phyloP scores from a whole-genome alignment of 1,284 basidiomycete genomes.

The Irpex lacteus region DNA sequence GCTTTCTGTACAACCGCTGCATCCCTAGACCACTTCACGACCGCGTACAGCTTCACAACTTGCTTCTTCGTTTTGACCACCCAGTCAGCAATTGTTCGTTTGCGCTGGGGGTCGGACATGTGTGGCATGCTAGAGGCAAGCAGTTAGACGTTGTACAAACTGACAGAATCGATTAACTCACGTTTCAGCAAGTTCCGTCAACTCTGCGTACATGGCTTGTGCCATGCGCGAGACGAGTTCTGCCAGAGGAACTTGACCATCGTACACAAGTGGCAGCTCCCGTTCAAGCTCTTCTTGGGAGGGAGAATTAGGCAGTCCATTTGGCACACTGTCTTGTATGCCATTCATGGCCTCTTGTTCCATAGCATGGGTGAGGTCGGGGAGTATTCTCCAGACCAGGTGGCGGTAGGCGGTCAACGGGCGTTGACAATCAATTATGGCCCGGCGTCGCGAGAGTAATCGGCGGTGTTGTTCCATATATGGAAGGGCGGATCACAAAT shows the following conservation, averaged over 20 bases:
- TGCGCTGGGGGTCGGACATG: slow-evolving; percentile 79
- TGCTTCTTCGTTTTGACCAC: slow-evolving; percentile 87
- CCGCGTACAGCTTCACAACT: slow-evolving; percentile 84
- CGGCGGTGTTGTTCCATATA: background rate
- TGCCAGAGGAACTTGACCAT: slow-evolving; percentile 73
- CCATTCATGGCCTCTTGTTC: background rate
- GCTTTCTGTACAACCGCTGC: slow-evolving; percentile 79
- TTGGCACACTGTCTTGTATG: slow-evolving; percentile 10
- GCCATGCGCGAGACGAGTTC: slow-evolving; percentile 75
- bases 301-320: slow-evolving; percentile 37
- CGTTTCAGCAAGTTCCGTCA: slow-evolving; percentile 86
- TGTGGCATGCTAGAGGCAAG: slow-evolving; percentile 65
- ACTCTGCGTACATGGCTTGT: slow-evolving; percentile 80
- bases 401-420: background rate
- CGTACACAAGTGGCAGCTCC: slow-evolving; percentile 73
- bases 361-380: background rate
- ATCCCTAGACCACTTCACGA: slow-evolving; percentile 81
- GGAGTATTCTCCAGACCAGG: background rate
- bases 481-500: background rate
- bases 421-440: background rate
- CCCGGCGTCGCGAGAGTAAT: background rate
- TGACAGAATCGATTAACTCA: slow-evolving; percentile 36
- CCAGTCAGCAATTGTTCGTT: slow-evolving; percentile 82
- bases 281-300: slow-evolving; percentile 61
- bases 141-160: background rate